Percentiles rank a stretch among this genome's conserved stretches.
These are phyloP conservation scores for Escallonia rubra DNA, from an alignment of 129 eudicot species.

Conservation along the genomic window DNA sequence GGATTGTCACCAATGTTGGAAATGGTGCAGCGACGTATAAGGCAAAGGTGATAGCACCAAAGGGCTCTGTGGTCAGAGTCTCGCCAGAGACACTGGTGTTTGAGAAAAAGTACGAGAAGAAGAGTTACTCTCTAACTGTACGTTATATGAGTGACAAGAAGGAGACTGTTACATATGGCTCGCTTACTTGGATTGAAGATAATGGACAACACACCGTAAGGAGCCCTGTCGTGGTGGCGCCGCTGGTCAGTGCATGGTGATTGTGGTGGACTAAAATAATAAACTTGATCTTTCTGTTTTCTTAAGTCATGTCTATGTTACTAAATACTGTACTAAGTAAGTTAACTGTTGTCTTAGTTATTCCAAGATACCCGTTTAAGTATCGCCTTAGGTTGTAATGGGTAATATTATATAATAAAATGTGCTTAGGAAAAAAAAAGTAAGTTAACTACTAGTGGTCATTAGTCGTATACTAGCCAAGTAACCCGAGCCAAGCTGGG, in stretches of 20 bases:
- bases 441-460: too few relatives aligned
- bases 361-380: too few relatives aligned
- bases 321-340: too few relatives aligned
- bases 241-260: conserved; percentile 5
- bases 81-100: conserved; percentile 25
- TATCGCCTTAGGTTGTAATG: too few relatives aligned
- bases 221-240: conserved; percentile 24
- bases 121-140: conserved; percentile 15
- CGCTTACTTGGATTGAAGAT: conserved; percentile 27
- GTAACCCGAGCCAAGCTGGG: too few relatives aligned
- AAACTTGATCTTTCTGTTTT: too few relatives aligned
- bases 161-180: conserved; percentile 21
- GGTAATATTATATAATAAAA: too few relatives aligned
- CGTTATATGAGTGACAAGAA: not conserved
- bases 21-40: conserved; percentile 10
- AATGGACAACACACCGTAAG: conserved; percentile 21
- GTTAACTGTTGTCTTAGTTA: too few relatives aligned
- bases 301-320: too few relatives aligned
- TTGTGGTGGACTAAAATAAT: not conserved
- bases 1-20: conserved; percentile 26
- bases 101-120: conserved; percentile 19
- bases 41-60: conserved; percentile 16
- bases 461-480: too few relatives aligned
- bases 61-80: conserved; percentile 17
- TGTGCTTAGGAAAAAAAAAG: too few relatives aligned